Evolutionary conservation across 768 basidiomycete species (phyloP).

Genomic region (Leccinum variicolor): DNA sequence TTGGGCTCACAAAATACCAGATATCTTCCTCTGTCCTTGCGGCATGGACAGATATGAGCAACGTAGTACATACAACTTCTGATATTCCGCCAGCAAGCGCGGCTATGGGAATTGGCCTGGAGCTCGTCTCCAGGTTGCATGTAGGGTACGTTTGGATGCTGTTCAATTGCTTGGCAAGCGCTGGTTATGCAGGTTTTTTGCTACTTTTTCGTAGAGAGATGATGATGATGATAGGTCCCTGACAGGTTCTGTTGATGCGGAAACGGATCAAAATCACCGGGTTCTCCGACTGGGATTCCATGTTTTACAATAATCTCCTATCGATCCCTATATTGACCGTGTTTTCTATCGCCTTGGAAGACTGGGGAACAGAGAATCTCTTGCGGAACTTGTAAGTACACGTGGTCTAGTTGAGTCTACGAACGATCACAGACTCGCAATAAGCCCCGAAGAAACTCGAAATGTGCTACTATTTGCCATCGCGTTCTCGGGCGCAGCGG

Average conservation of each 20-base stretch:
- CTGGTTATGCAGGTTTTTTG: slow-evolving; percentile 69
- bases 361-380: slow-evolving; percentile 83
- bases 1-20: slow-evolving; percentile 35
- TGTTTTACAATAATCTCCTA: slow-evolving; percentile 97
- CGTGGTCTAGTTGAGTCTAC: not conserved
- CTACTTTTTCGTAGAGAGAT: not conserved
- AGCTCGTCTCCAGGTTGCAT: slow-evolving; percentile 51
- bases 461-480: slow-evolving; percentile 81
- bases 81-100: slow-evolving; percentile 25
- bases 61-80: slow-evolving; percentile 32
- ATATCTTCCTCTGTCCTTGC: slow-evolving; percentile 92
- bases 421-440: not conserved
- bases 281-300: slow-evolving; percentile 97
- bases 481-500: slow-evolving; percentile 94
- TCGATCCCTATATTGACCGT: slow-evolving; percentile 87
- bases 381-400: slow-evolving; percentile 81
- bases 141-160: slow-evolving; percentile 97
- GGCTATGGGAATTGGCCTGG: slow-evolving; percentile 27
- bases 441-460: slow-evolving; percentile 80
- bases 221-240: not conserved
- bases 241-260: slow-evolving; percentile 90
- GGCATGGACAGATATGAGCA: slow-evolving; percentile 84
- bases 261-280: slow-evolving; percentile 93
- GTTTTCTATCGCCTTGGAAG: slow-evolving; percentile 81
- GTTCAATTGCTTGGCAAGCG: slow-evolving; percentile 85